A percentile compares a stretch with the other conserved stretches of the same genome.
Conservation (phyloP, 257 asterid genomes). For the Ilex aquifolium region DNA sequence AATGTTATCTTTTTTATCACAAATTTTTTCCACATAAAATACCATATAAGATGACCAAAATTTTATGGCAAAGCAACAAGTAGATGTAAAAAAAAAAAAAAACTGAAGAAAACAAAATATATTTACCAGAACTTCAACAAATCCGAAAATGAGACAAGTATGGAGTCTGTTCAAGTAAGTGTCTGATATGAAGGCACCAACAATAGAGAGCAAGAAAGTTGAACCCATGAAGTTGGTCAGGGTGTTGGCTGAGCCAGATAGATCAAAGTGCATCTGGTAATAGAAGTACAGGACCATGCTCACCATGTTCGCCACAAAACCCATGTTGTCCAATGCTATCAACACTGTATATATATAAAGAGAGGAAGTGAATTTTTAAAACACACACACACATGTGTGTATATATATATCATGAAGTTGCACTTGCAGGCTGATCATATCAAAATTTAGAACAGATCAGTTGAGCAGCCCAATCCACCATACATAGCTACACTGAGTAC, state of each 20-base stretch:
- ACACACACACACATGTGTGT: not conserved
- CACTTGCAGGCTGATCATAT: too few relatives aligned
- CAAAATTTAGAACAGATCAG: too few relatives aligned
- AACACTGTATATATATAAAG: constrained; percentile 21
- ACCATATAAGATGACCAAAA: too few relatives aligned
- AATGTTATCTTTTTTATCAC: too few relatives aligned
- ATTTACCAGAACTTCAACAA: constrained; percentile 44
- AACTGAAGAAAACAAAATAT: not conserved
- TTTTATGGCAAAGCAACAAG: too few relatives aligned
- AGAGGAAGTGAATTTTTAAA: not conserved
- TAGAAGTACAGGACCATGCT: constrained; percentile 60
- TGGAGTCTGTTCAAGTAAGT: constrained; percentile 52
- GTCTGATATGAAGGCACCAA: constrained; percentile 79
- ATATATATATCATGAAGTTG: not conserved
- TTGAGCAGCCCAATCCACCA: too few relatives aligned
- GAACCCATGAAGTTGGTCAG: constrained; percentile 84
- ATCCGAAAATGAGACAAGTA: constrained; percentile 59
- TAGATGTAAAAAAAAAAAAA: not conserved
- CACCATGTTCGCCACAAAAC: constrained; percentile 64
- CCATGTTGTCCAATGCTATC: constrained; percentile 60
- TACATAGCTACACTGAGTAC: too few relatives aligned
- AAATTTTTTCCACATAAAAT: too few relatives aligned
- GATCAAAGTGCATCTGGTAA: constrained; percentile 33
- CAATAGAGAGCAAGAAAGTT: constrained; percentile 57
- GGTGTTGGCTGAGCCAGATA: constrained; percentile 47